Conservation (phyloP, 108 stramenopile species). For the Nitzschia inconspicua region DNA sequence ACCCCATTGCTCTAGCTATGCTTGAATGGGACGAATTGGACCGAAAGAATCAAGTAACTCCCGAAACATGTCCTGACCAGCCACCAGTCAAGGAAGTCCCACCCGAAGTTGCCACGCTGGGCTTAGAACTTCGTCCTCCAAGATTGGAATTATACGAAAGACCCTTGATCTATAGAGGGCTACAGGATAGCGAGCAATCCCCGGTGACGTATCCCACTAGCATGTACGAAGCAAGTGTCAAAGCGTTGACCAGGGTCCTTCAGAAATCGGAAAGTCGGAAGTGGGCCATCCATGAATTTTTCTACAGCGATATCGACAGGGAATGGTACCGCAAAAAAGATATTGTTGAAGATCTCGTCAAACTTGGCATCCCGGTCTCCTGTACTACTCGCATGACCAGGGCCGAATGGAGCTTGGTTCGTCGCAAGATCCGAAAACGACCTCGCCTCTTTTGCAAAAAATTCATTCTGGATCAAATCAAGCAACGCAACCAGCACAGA, state of each 20-base stretch:
- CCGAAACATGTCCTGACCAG: neutral
- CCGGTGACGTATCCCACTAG: neutral
- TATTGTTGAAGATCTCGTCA: constrained; percentile 6
- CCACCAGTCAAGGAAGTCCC: neutral
- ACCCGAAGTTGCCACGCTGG: constrained; percentile 1
- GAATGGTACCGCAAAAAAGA: constrained; percentile 23
- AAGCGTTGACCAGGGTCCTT: neutral
- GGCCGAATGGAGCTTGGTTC: constrained; percentile 30
- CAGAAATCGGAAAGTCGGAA: neutral
- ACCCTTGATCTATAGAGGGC: neutral
- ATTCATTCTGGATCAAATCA: constrained; percentile 16
- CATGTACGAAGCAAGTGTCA: neutral
- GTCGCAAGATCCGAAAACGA: constrained; percentile 11
- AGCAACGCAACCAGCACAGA: constrained; percentile 18
- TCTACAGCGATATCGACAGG: constrained; percentile 32
- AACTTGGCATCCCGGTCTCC: neutral
- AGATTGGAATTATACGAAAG: neutral
- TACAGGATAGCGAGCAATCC: neutral
- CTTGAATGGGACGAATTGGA: neutral
- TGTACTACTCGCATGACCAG: constrained; percentile 14
- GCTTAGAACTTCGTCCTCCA: neutral
- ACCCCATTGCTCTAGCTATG: neutral
- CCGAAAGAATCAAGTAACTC: neutral
- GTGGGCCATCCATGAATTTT: constrained; percentile 32
- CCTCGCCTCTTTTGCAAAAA: constrained; percentile 24